Evolutionary conservation across 1,284 basidiomycete species (phyloP), one percentile per base, ranked within the genome.

Genomic region (Puccinia coronata): DNA sequence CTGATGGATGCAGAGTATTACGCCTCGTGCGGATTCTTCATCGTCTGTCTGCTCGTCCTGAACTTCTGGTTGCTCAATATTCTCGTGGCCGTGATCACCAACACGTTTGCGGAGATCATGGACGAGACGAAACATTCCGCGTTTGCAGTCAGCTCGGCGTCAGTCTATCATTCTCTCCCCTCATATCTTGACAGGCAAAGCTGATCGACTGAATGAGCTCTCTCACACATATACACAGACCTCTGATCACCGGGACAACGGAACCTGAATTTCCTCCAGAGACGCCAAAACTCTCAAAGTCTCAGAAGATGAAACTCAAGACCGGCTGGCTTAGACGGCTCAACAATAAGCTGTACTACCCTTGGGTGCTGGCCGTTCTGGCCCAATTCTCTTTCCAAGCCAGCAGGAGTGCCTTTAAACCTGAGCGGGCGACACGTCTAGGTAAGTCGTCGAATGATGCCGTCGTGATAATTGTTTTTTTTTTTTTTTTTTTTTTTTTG

Each of bases 21-120:
- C 85, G 87, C 92, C 9, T 94, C 95, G 0, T 92, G 90, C 83
- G 88, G 95, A 82, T 98, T 95, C 87, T 98, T 95, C 88, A 92
- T 98, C 83, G 87, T 92, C 77, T 92, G 91, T 41, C 82, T 86
- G 69, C 84, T 86, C 16, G 72, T 81, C 4, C 43, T 81, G 12
- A 73, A 71, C 34, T 80, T 47, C 59, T 83, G 82, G 82, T 83
- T 98, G 80, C 92, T 96, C 88, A 96, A 97, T 86, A 87, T 97
- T 82, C 93, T 98, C 86, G 94, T 98, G 82, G 96, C 96, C 41
- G 96, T 98, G 61, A 97, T 98, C 84, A 95, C 95, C 61, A 94
- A 95, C 86, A 95, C 94, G 0, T 99, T 99, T 86, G 92, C 91
- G 34, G 93, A 92, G 20, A 96, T 98, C 82, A 90, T 94, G 28